Conservation (phyloP, 1,284 basidiomycete species). For the Meira miltonrushii region DNA sequence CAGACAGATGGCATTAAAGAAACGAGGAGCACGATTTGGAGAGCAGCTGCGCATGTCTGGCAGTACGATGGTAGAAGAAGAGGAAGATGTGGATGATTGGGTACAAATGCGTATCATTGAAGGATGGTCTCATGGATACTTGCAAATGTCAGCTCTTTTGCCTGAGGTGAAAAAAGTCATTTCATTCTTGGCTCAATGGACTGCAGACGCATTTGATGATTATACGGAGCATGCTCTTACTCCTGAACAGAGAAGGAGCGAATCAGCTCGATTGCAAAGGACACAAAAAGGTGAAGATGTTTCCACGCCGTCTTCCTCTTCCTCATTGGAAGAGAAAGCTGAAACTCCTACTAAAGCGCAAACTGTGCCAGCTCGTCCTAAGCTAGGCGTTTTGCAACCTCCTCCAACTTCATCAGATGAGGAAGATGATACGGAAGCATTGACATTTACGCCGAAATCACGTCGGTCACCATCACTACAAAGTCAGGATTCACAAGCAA, state of each 20-base stretch:
- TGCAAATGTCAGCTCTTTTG: constrained; percentile 74
- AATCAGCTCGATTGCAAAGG: constrained; percentile 15
- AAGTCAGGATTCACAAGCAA: constrained; percentile 14
- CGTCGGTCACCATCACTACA: constrained; percentile 24
- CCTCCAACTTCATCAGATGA: constrained; percentile 20
- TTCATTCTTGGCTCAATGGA: constrained; percentile 87
- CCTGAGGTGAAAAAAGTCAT: constrained; percentile 74
- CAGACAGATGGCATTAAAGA: constrained; percentile 59
- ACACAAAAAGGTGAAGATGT: constrained; percentile 10
- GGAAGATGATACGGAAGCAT: constrained; percentile 34
- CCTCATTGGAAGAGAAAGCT: constrained; percentile 1
- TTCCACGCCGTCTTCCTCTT: constrained; percentile 6
- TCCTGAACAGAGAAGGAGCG: constrained; percentile 22
- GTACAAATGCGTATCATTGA: constrained; percentile 68
- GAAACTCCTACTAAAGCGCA: background rate
- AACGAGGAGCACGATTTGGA: constrained; percentile 49
- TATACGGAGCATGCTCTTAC: constrained; percentile 14
- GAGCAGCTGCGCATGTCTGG: constrained; percentile 57
- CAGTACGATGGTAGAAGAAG: constrained; percentile 57
- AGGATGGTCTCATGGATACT: constrained; percentile 48
- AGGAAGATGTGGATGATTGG: constrained; percentile 85
- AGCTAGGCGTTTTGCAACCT: background rate
- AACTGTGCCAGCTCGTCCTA: background rate
- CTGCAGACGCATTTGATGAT: constrained; percentile 68
- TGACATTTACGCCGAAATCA: constrained; percentile 39